Evolutionary conservation across 73 alveolate genomes (phyloP), one percentile per base, ranked within the genome.

Genomic region (Loxodes magnus): DNA sequence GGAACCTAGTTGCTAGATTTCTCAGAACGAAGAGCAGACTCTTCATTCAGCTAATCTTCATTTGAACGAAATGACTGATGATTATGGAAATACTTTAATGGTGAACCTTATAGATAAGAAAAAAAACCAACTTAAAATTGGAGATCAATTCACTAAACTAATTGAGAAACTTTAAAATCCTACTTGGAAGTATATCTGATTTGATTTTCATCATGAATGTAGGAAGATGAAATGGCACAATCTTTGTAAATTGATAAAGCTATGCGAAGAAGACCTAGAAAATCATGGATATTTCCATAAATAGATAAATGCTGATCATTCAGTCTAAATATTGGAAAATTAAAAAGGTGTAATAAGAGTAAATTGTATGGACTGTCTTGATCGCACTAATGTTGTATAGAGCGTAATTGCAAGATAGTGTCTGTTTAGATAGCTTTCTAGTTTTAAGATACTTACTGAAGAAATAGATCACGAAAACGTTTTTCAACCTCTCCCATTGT

Each of bases 141-240:
- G 87, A 33, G 57, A 65, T 12, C 61, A 21, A 27, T 93, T 83
- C 73, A 52, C 87, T 9, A 51, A 43, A 22, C 26, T 93, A 56
- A 51, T 90, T 49, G 74, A 82, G 15, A 64, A 53, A 43, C 54
- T 71, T n/a, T 61, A 74, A 12, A 79, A 72, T 16, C 43, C 43
- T 10, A 69, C 60, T 28, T 24, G 85, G 15, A 71, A 67, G 14
- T 86, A 74, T 55, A 84, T 85, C 22, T 93, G 99, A 98, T 93
- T 90, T 63, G 99, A 93, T 67, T 93, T 93, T 62, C 99, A 93
- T 67, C 71, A 70, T 19, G 99, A 90, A 64, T 93, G 99, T 56
- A 73, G 86, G 64, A 87, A 87, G 22, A 86, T 93, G 96, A 86
- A 93, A 59, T 93, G 70, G 54, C 94, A 90, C 53, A 90, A 93